phyloP scores from a whole-genome alignment of 1,284 basidiomycete species.

The Inonotus obliquus region DNA sequence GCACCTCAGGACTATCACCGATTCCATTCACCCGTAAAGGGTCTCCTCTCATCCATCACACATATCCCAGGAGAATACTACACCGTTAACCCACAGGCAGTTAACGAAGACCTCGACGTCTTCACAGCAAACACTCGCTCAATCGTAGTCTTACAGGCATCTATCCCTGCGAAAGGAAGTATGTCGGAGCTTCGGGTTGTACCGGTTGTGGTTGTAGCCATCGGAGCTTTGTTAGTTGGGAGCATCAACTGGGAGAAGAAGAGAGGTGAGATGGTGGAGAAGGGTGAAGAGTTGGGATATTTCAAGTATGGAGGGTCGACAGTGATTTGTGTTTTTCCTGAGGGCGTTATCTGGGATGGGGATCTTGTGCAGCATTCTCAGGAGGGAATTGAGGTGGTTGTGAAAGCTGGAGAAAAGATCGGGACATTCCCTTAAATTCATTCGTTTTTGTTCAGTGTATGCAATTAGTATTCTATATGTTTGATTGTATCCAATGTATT shows the following conservation, averaged over 20 bases:
- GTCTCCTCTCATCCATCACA: slow-evolving; percentile 29
- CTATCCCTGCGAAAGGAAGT: not conserved
- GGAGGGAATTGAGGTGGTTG: slow-evolving; percentile 41
- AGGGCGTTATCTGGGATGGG: slow-evolving; percentile 34
- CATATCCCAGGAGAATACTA: slow-evolving; percentile 29
- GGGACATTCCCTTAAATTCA: slow-evolving; percentile 7
- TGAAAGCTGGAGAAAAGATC: slow-evolving; percentile 35
- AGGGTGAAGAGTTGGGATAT: slow-evolving; percentile 20
- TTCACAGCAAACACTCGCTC: slow-evolving; percentile 39
- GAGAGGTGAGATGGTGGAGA: slow-evolving; percentile 22
- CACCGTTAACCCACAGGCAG: slow-evolving; percentile 45
- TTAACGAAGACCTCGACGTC: slow-evolving; percentile 42
- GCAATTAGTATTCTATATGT: too few relatives aligned
- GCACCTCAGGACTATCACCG: slow-evolving; percentile 54
- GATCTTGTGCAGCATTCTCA: slow-evolving; percentile 39
- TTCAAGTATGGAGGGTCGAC: slow-evolving; percentile 35
- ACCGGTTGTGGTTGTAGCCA: slow-evolving; percentile 25
- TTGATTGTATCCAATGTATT: too few relatives aligned
- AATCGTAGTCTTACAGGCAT: slow-evolving; percentile 11
- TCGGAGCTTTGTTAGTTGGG: slow-evolving; percentile 28
- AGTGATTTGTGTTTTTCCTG: slow-evolving; percentile 37
- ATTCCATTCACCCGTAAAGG: slow-evolving; percentile 49
- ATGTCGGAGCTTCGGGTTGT: slow-evolving; percentile 12
- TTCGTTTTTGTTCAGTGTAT: not conserved
- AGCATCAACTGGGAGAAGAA: slow-evolving; percentile 23